Evolutionary conservation across 306 rosid species (phyloP), one percentile per base, ranked within the genome.

Genomic region (Cyclanthera cordifolia): DNA sequence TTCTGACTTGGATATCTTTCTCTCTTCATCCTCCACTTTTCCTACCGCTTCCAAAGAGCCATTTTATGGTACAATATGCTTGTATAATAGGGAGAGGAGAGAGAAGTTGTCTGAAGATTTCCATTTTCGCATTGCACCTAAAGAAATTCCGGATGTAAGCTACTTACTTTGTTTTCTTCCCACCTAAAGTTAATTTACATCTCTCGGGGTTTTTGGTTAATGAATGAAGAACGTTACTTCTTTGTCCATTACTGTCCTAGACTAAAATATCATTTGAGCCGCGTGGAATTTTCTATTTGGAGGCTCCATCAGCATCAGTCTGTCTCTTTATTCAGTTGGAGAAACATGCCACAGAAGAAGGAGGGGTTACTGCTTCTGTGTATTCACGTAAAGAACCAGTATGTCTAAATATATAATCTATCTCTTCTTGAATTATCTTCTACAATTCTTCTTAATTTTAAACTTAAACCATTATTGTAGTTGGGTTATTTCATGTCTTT

Each of bases 361-460:
- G 96, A 70, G 99, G 99, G 71, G 90, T 93, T 73, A 69, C 90
- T 13, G 76, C 96, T 79, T 88, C 96, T 58, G 99, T 87, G 75
- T 93, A 93, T 88, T 87, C 96, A 30, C 99, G 95, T 55, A 93
- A 93, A 87, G 99, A 93, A 76, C 83, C 91, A 50, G 99, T 92
- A 89, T 58, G 90, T 82, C 70, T 78, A 72, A 58, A 52, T 63
- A 54, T 43, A 45, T 72, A 28, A 58, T 74, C 53, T 19, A 72
- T 45, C 60, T 53, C 23, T 59, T 13, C 4, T 47, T 23, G 14
- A 64, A 53, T 20, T 4, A 13, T 13, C 69, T 63, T 23, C 34
- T 41, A 13, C 6, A 24, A 21, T 7, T 57, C 12, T 57, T 57
- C 21, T 28, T 57, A 27, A 4, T 57, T 57, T 27, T 20, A 28